Base-by-base conservation (phyloP, 495 filamentous ascomycete species). In the Neurospora sp. region DNA sequence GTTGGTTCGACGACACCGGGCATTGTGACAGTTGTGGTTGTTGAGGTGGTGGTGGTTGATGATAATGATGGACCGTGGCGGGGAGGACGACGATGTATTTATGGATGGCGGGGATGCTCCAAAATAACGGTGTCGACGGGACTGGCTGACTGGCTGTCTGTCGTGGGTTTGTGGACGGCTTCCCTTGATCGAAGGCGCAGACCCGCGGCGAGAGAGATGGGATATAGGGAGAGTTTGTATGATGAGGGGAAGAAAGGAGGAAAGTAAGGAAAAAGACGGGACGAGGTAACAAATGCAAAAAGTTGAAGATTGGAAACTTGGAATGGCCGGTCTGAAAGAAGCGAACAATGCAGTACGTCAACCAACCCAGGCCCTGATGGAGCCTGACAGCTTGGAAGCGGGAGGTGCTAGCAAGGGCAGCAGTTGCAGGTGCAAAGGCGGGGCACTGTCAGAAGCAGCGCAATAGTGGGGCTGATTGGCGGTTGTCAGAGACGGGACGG, bases 21-120 rank as follows among this genome's bases (percentile, higher is more conserved):
- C 81, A 83, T 83, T 40, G 37, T 80, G 79, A 27, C 35, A 11
- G 73, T 69, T 39, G 68, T 42, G 66, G 14, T 37, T 37, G 70
- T 68, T 3, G 42, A 5, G 31, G 14, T 20, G n/a, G 14, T 61
- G 41, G 40, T 66, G 3, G 40, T 38, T 22, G 70, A 66, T 68
- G 37, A 69, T 12, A 27, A 20, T 10, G 4, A 69, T 27, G 53
- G 53, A 66, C 6, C 53, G 53, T 16, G 48, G 48, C 53, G 53
- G 48, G 22, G 53, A 35, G 53, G 53, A 66, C 53, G 27, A 66
- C 18, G 53, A 35, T 66, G 53, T 35, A 35, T 66, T 66, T 66
- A 66, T 66, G 27, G 53, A 66, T 66, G 53, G 53, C 53, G 53
- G 53, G 14, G 27, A 27, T 35, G 53, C 27, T 35, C 27, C 53